These are phyloP conservation scores for Entophlyctis helioformis DNA, from an alignment of 192 early-diverging fungal genomes.

Conservation along the genomic window DNA sequence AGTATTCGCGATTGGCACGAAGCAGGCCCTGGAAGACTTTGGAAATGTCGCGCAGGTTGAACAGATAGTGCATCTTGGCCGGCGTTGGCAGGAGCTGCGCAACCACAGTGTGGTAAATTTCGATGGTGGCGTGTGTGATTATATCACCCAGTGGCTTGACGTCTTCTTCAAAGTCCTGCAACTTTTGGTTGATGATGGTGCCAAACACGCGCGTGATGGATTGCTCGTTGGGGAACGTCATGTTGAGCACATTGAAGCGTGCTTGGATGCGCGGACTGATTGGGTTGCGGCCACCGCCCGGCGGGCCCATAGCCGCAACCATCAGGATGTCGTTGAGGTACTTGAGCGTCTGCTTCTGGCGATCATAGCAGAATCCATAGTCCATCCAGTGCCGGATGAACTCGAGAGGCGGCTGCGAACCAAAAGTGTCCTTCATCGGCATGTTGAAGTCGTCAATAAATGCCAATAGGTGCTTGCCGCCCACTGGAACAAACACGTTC, in stretches of 20 bases:
- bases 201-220: slow-evolving; percentile 36
- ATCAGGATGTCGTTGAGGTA: slow-evolving; percentile 39
- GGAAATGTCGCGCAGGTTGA: slow-evolving; percentile 48
- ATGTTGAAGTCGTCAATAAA: slow-evolving; percentile 56
- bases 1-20: slow-evolving; percentile 38
- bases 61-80: slow-evolving; percentile 47
- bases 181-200: slow-evolving; percentile 44
- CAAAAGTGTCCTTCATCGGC: slow-evolving; percentile 50
- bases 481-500: slow-evolving; percentile 46
- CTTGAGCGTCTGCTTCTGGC: slow-evolving; percentile 41
- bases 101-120: slow-evolving; percentile 40
- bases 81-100: slow-evolving; percentile 44
- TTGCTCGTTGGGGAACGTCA: slow-evolving; percentile 40
- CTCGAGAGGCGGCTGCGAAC: slow-evolving; percentile 48
- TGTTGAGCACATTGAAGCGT: slow-evolving; percentile 44
- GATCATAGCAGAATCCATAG: slow-evolving; percentile 42
- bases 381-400: slow-evolving; percentile 46
- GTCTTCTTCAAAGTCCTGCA: slow-evolving; percentile 42
- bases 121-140: slow-evolving; percentile 39
- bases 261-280: slow-evolving; percentile 39
- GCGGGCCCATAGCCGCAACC: slow-evolving; percentile 43
- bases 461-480: slow-evolving; percentile 36
- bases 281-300: slow-evolving; percentile 44
- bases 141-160: slow-evolving; percentile 39
- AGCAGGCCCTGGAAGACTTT: slow-evolving; percentile 50